phyloP scores from a whole-genome alignment of 768 basidiomycete genomes.

The Mycena haematopus region DNA sequence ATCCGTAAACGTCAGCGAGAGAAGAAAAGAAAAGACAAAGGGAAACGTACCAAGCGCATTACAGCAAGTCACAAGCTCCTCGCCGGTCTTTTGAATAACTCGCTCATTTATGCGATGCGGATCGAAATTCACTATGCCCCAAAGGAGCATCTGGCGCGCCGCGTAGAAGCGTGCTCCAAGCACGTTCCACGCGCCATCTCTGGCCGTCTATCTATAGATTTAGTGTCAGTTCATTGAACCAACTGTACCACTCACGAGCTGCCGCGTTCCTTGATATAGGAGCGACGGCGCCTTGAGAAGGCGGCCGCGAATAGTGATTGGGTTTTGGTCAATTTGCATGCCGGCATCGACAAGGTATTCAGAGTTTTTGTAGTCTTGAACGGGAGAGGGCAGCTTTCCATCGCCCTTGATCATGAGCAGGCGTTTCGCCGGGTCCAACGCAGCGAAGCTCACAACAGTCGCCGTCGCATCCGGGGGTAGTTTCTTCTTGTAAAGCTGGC shows the following conservation, averaged over 20 bases:
- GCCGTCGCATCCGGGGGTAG: slow-evolving; percentile 41
- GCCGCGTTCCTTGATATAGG: not conserved
- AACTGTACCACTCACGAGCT: slow-evolving; percentile 32
- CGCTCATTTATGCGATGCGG: not conserved
- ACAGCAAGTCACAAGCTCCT: not conserved
- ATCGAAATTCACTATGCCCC: slow-evolving; percentile 31
- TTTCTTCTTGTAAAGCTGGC: slow-evolving; percentile 48
- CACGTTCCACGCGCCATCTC: slow-evolving; percentile 32
- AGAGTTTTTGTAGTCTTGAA: slow-evolving; percentile 18
- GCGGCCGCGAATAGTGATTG: slow-evolving; percentile 18
- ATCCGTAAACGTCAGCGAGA: not conserved
- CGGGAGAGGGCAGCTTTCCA: slow-evolving; percentile 13
- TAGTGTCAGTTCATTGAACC: slow-evolving; percentile 10
- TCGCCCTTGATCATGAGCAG: slow-evolving; percentile 31
- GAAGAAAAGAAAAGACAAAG: not conserved
- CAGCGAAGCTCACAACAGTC: slow-evolving; percentile 45
- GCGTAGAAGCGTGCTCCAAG: slow-evolving; percentile 5
- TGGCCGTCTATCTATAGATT: slow-evolving; percentile 10
- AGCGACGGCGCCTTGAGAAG: slow-evolving; percentile 21
- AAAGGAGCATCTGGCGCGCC: slow-evolving; percentile 2
- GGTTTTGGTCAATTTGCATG: slow-evolving; percentile 23
- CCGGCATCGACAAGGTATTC: slow-evolving; percentile 37
- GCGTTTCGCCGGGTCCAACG: slow-evolving; percentile 43
- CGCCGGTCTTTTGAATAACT: not conserved
- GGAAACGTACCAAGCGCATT: not conserved